Base-by-base conservation (phyloP, 352 stramenopile genomes). In the Phytophthora quininea region DNA sequence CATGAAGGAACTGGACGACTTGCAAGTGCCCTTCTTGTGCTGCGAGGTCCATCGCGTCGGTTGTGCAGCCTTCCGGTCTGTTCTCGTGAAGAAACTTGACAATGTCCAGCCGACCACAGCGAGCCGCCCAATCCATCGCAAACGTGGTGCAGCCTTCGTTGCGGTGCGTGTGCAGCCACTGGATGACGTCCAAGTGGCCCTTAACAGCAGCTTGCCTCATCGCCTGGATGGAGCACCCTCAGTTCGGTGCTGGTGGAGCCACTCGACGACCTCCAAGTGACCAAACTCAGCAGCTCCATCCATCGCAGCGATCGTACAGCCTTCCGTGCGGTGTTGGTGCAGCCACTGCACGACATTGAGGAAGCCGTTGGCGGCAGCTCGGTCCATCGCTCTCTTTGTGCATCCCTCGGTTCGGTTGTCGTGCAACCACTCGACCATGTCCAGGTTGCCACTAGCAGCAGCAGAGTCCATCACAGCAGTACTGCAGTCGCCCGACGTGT, bases 321-420 rank as follows among this genome's bases (percentile, higher is more conserved):
- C 38, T 49, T 48, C 52, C 3, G 37, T 19, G n/a, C 37, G 35
- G 27, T 58, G 27, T 4, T 4, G 3, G 15, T 52, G 46, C 46
- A 52, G 15, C 46, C 46, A 52, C 27, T 52, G 5, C 2, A 88
- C 58, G 11, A 88, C 66, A 4, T 64, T 32, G 19, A 90, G 56
- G 35, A 87, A 66, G 14, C 81, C 81, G 7, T 77, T 69, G 2
- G 64, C 53, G 11, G 64, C 57, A 14, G 64, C 64, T 51, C 57
- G 62, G 33, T 71, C 51, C 57, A 71, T 71, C 6, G 64, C 64
- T 51, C 43, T 67, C 3, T 49, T 67, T 3, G 58, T 58, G 37
- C 64, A 63, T n/a, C 58, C 64, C 30, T 67, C 58, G 10, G 12
- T 52, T 62, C 64, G 45, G 45, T 67, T 63, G 3, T 35, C 51